Evolutionary conservation across 129 eudicot species (phyloP).

Genomic region (Saposhnikovia divaricata): DNA sequence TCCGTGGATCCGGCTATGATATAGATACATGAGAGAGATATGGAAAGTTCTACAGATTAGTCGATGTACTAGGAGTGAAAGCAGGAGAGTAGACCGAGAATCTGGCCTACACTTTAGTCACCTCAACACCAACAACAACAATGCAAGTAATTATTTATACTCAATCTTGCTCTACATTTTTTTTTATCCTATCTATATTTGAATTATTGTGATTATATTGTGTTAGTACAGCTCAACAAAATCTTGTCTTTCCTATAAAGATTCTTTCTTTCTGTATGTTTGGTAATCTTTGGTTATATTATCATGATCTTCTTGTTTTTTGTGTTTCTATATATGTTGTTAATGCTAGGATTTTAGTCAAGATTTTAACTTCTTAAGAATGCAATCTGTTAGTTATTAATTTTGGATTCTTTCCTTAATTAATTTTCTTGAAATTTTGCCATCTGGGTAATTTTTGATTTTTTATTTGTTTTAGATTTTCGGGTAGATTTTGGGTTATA

Average conservation of each 20-base stretch:
- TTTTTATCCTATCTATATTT: background rate
- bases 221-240: background rate
- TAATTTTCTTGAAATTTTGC: conserved; percentile 8
- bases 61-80: conserved; percentile 1
- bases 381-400: conserved; percentile 34
- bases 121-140: background rate
- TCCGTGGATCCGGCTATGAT: background rate
- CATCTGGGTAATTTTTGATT: conserved; percentile 10
- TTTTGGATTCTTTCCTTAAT: conserved; percentile 19
- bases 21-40: background rate
- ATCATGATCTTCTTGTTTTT: background rate
- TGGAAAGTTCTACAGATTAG: background rate
- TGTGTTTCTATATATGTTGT: too few species aligned
- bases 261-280: background rate
- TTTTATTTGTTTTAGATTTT: conserved; percentile 7
- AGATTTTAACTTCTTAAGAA: conserved; percentile 15
- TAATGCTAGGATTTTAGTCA: background rate
- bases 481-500: conserved; percentile 9
- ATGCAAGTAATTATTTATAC: background rate
- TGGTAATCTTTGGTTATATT: background rate
- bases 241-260: background rate
- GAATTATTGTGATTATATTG: background rate
- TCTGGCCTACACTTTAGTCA: background rate
- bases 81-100: background rate
- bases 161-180: background rate